Conservation (phyloP, 768 basidiomycete genomes). For the Dictyophora rubrovolvata region DNA sequence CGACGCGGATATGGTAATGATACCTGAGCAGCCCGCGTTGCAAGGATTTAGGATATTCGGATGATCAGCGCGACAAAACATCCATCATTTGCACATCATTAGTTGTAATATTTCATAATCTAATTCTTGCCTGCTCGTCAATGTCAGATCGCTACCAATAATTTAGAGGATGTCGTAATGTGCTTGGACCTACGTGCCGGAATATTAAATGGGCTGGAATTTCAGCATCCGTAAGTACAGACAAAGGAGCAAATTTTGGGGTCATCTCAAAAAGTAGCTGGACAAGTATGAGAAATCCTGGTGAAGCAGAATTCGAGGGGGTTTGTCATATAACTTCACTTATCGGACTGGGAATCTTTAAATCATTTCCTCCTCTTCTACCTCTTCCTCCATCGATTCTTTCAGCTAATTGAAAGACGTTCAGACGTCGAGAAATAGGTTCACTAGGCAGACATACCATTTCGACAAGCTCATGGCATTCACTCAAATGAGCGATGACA, state of each 20-base stretch:
- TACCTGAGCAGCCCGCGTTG: constrained; percentile 24
- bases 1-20: constrained; percentile 19
- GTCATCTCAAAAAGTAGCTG: not conserved
- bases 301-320: not conserved
- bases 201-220: not conserved
- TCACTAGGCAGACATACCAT: constrained; percentile 48
- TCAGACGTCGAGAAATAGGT: not conserved
- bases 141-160: not conserved
- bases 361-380: constrained; percentile 39
- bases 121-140: not conserved
- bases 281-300: not conserved
- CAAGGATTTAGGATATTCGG: constrained; percentile 54
- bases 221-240: not conserved
- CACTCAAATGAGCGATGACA: constrained; percentile 89
- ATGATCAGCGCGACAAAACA: constrained; percentile 17
- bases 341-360: not conserved
- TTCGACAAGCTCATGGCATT: constrained; percentile 91
- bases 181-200: not conserved
- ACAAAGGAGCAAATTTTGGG: not conserved
- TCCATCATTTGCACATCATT: not conserved
- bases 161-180: not conserved
- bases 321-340: not conserved
- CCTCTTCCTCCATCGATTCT: constrained; percentile 72
- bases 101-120: not conserved
- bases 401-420: constrained; percentile 41